phyloP scores from a whole-genome alignment of 495 filamentous ascomycete genomes.

The Penicillium bovifimosum region DNA sequence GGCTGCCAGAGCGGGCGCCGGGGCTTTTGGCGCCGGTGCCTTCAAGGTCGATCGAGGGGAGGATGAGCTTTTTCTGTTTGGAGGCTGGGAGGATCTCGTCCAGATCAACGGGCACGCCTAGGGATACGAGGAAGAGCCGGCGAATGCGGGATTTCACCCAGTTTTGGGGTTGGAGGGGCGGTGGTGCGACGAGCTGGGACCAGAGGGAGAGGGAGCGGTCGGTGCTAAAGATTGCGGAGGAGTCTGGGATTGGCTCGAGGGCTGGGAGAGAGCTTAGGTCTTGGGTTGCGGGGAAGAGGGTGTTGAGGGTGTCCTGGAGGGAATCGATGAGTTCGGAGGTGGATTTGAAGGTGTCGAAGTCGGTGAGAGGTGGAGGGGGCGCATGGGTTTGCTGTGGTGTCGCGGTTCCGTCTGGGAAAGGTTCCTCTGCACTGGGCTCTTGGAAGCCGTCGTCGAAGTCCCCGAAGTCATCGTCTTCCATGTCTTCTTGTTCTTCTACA shows the following conservation, averaged over 20 bases:
- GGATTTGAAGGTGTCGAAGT: conserved; percentile 59
- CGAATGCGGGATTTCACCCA: conserved; percentile 97
- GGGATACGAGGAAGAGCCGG: conserved; percentile 89
- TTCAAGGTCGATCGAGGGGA: conserved; percentile 72
- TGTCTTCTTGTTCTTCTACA: conserved; percentile 69
- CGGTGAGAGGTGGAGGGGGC: conserved; percentile 60
- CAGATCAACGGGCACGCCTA: conserved; percentile 92
- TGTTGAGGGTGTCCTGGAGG: conserved; percentile 48
- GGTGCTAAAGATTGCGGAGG: conserved; percentile 47
- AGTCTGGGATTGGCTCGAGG: conserved; percentile 39
- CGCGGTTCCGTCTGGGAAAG: conserved; percentile 12
- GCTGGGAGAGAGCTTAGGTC: conserved; percentile 37
- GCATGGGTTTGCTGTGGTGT: conserved; percentile 38
- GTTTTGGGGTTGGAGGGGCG: conserved; percentile 90
- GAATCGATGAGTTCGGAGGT: conserved; percentile 42
- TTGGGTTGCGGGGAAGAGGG: conserved; percentile 49
- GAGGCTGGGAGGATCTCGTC: conserved; percentile 95
- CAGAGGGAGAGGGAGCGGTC: conserved; percentile 80
- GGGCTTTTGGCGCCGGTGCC: conserved; percentile 23
- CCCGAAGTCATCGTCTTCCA: conserved; percentile 67
- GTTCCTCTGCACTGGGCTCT: conserved; percentile 48
- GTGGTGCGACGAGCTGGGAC: conserved; percentile 92
- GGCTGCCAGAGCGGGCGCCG: conserved; percentile 38
- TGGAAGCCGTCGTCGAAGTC: conserved; percentile 89
- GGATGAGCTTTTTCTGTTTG: conserved; percentile 94